phyloP scores from a whole-genome alignment of 1,284 basidiomycete species.

The Vanrija sp. region DNA sequence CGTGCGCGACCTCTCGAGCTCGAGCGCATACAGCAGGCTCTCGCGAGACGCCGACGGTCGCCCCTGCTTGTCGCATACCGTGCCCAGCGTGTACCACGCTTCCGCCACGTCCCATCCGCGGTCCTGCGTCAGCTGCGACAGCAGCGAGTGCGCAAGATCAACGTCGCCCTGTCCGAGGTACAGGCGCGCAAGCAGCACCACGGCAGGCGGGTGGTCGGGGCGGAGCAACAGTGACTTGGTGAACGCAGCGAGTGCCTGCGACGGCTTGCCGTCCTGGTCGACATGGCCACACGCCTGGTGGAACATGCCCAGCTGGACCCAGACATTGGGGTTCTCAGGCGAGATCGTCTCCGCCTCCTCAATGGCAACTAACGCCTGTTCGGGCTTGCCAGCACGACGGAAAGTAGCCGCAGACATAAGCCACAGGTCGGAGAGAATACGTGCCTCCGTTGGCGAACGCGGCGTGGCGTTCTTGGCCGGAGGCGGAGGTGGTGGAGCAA shows the following conservation, averaged over 20 bases:
- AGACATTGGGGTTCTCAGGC: conserved; percentile 80
- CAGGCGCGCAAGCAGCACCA: conserved; percentile 69
- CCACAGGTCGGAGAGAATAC: conserved; percentile 83
- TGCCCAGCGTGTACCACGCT: conserved; percentile 84
- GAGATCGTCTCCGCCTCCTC: conserved; percentile 92
- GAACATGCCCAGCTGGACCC: conserved; percentile 88
- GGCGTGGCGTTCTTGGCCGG: conserved; percentile 14
- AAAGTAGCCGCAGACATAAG: conserved; percentile 91
- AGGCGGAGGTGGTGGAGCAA: conserved; percentile 20
- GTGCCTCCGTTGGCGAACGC: conserved; percentile 62
- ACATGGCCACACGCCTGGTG: conserved; percentile 47
- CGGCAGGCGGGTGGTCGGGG: conserved; percentile 70
- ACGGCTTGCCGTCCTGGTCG: not conserved
- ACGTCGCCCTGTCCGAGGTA: conserved; percentile 57
- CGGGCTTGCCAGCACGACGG: conserved; percentile 78
- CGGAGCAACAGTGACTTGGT: conserved; percentile 77
- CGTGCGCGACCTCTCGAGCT: conserved; percentile 59
- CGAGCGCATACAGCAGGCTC: conserved; percentile 68
- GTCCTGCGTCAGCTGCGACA: conserved; percentile 51
- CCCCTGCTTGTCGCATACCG: conserved; percentile 70
- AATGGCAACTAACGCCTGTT: conserved; percentile 83
- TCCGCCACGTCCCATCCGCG: conserved; percentile 82
- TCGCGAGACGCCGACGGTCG: conserved; percentile 66
- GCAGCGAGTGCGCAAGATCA: conserved; percentile 65
- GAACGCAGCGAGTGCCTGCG: conserved; percentile 61